Base-by-base conservation (phyloP, 257 asterid genomes). In the Cordia subcordata region DNA sequence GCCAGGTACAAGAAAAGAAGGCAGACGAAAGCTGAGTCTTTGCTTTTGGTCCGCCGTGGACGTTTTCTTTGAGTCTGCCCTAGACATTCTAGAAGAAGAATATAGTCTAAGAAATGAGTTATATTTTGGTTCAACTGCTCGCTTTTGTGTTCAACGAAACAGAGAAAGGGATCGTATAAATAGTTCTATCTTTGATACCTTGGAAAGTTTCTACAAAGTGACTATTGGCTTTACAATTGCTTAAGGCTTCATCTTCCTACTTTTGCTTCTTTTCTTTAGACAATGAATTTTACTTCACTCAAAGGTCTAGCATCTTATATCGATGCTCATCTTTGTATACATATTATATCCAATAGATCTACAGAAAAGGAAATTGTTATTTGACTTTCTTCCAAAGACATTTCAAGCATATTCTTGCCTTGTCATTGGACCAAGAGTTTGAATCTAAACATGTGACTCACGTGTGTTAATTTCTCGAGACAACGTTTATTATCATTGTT, bases 151-250 rank as follows among this genome's bases (percentile, higher is more conserved):
- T 9, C 4, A 10, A 42, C 2, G n/a, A 55, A 47, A 40, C 32
- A 12, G 18, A 49, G 13, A 67, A 23, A 55, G 2, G 0, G 58
- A 55, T 0, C 14, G 57, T 54, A 40, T 66, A 64, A 37, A 69
- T 66, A 66, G 65, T 16, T 64, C 61, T 63, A 16, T 59, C 40
- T 72, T 64, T 51, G 74, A 69, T 73, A 56, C 72, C 58, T 77
- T 67, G 17, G 65, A 65, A 68, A 54, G 63, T 46, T 54, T 57
- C 38, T 4, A 3, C 13, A 21, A 38, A 6, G 14, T 13, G 55
- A 33, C 23, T 37, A 51, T 54, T 53, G 23, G 14, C 58, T 57
- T 63, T 54, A 21, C 47, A 11, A 22, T 62, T 12, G 51, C 53
- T 60, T 47, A 53, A 51, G 33, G 57, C 38, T 10, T 53, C 57